phyloP scores from a whole-genome alignment of 305 asterid genomes.

The Vinca major region DNA sequence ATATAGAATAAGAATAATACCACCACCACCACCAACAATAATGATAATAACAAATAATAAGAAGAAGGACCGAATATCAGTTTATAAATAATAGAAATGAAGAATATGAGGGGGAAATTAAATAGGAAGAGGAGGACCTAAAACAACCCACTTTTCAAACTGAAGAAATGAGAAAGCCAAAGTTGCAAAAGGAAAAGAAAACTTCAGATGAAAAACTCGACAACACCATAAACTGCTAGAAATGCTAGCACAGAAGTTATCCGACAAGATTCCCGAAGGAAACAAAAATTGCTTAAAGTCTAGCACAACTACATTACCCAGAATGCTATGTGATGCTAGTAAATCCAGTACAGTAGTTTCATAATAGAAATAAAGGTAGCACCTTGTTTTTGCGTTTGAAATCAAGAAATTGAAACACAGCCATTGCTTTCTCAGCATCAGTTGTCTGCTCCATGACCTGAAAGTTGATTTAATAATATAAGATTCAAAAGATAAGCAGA shows the following conservation, averaged over 20 bases:
- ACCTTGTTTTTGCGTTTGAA: conserved; percentile 98
- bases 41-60: too few species aligned
- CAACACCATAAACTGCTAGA: not conserved
- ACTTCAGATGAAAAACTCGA: not conserved
- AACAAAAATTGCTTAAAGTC: not conserved
- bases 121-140: not conserved
- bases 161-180: not conserved
- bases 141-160: not conserved
- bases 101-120: not conserved
- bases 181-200: not conserved
- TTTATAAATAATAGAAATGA: not conserved
- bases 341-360: not conserved
- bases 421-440: conserved; percentile 83
- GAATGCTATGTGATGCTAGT: not conserved
- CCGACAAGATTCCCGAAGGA: not conserved
- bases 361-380: not conserved
- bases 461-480: conserved; percentile 23
- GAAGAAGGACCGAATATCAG: conserved; percentile 5
- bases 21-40: too few species aligned
- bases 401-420: conserved; percentile 84
- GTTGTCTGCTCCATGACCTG: conserved; percentile 92
- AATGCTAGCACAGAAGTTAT: not conserved
- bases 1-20: too few species aligned
- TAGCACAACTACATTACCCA: not conserved
- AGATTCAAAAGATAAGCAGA: conserved; percentile 12